Base-by-base conservation (phyloP, 2,329 filamentous ascomycete species). In the Didymella exigua region DNA sequence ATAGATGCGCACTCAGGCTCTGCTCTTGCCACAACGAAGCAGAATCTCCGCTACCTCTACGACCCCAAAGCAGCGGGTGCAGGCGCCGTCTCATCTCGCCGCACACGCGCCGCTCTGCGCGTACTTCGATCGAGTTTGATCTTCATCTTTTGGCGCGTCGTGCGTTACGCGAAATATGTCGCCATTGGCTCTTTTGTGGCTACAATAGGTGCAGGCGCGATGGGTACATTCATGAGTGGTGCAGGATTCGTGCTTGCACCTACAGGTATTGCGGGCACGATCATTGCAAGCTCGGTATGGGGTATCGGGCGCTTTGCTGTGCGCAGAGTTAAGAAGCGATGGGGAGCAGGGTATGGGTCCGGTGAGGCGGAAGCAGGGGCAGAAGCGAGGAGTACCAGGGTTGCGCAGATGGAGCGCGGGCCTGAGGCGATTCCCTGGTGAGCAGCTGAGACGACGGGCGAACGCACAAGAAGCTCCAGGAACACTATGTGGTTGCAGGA, bases 131-230 rank as follows among this genome's bases (percentile, higher is more conserved):
- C 77, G 41, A 56, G 73, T 26, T 38, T 71, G 30, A 72, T 76
- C 47, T 78, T 78, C 63, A 42, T 75, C 10, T 78, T 78, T 64
- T 79, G 76, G 76, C 70, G 75, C 18, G 56, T 77, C 0, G 68
- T 77, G 0, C 69, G 76, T 2, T 78, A 77, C 45, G 76, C 75
- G 19, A 79, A 78, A 53, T 79, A 78, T 44, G 75, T 75, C 4
- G 75, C 74, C 2, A 73, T 78, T 27, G 77, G 76, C 3, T 72
- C 74, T 1, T 50, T 75, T 6, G 69, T 75, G 0, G 76, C 76
- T 1, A 76, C 76, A 0, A 57, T 78, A n/a, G 71, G 72, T 1
- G 75, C 66, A 54, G 46, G 76, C 3, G 75, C 66, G 11, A 65
- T 76, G 18, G 75, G 76, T 1, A 69, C 68, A 1, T 56, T 77